Evolutionary conservation across 495 filamentous ascomycete genomes (phyloP).

Genomic region (Penicillium argentinense): DNA sequence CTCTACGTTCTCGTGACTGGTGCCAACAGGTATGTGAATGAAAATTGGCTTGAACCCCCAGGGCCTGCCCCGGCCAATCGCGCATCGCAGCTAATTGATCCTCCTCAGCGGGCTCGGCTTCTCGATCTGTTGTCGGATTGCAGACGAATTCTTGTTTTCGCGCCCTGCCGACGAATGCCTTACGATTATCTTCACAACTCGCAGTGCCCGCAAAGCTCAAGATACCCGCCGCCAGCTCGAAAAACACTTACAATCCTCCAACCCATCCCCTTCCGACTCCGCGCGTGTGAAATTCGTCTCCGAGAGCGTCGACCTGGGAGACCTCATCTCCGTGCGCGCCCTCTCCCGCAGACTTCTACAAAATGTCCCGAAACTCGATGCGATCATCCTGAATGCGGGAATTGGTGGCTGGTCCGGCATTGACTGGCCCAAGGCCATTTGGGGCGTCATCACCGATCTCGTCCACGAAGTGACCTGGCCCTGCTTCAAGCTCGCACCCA

Average conservation of each 20-base stretch:
- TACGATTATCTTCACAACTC: slow-evolving; percentile 54
- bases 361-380: slow-evolving; percentile 69
- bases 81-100: not conserved
- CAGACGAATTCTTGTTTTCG: slow-evolving; percentile 81
- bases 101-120: slow-evolving; percentile 79
- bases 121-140: slow-evolving; percentile 80
- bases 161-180: slow-evolving; percentile 60
- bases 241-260: slow-evolving; percentile 34
- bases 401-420: slow-evolving; percentile 83
- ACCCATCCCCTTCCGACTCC: slow-evolving; percentile 14
- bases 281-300: slow-evolving; percentile 46
- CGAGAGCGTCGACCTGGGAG: slow-evolving; percentile 56
- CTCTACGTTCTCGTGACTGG: slow-evolving; percentile 49
- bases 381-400: slow-evolving; percentile 83
- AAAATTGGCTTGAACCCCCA: not conserved
- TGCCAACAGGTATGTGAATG: slow-evolving; percentile 45
- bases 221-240: slow-evolving; percentile 43
- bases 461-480: slow-evolving; percentile 75
- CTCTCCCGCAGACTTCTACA: slow-evolving; percentile 48
- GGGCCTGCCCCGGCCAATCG: not conserved
- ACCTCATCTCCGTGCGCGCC: slow-evolving; percentile 53
- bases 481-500: slow-evolving; percentile 62
- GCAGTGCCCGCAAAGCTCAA: slow-evolving; percentile 44
- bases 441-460: slow-evolving; percentile 62
- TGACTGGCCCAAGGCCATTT: slow-evolving; percentile 64